Conservation (phyloP, 345 rosid genomes). For the Eucalyptus urophylla region DNA sequence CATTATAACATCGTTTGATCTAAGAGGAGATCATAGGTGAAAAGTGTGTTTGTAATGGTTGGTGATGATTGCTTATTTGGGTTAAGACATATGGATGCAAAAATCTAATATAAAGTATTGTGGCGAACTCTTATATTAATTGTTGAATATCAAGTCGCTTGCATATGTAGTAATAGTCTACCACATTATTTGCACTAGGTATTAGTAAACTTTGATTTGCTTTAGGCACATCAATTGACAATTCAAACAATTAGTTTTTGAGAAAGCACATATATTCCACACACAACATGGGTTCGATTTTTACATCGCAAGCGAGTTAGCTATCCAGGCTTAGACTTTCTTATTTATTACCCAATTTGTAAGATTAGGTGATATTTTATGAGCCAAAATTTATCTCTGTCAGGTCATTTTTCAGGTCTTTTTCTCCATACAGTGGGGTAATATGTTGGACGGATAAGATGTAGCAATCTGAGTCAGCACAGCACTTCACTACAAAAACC, state of each 20-base stretch:
- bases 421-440: neutral
- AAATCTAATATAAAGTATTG: neutral
- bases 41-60: neutral
- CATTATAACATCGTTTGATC: accelerated
- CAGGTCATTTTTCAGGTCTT: no score
- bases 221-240: neutral
- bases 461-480: neutral
- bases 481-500: neutral
- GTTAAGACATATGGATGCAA: neutral
- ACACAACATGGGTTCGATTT: neutral
- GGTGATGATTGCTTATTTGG: neutral
- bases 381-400: no score
- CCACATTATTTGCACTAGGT: neutral
- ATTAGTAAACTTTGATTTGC: neutral
- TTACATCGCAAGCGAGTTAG: neutral
- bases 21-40: neutral
- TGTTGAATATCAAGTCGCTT: neutral
- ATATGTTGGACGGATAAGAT: neutral
- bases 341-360: no score
- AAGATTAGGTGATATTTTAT: no score
- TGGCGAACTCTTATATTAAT: accelerated
- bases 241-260: neutral
- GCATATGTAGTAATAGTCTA: neutral
- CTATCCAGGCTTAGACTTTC: neutral
- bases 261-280: neutral